phyloP scores from a whole-genome alignment of 306 rosid genomes.

The Casuarina equisetifolia region DNA sequence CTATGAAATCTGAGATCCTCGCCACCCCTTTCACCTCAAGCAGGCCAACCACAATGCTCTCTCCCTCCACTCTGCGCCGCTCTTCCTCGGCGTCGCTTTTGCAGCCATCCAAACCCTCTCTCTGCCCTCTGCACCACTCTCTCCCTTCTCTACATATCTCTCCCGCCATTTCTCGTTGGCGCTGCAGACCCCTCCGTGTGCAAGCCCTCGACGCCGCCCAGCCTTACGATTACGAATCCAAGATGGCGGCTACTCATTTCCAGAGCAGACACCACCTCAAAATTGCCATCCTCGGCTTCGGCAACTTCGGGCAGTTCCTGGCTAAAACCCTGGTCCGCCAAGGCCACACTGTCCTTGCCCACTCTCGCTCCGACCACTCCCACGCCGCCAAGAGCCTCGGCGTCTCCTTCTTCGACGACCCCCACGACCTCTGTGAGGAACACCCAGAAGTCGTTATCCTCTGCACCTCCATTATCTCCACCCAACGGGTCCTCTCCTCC shows the following conservation, averaged over 20 bases:
- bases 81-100: constrained; percentile 5
- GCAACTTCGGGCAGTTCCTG: constrained; percentile 80
- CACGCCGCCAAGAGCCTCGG: constrained; percentile 43
- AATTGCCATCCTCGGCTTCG: constrained; percentile 71
- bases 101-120: not conserved
- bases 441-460: constrained; percentile 75
- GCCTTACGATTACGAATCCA: constrained; percentile 59
- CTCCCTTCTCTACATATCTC: not conserved
- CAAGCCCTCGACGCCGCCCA: constrained; percentile 77
- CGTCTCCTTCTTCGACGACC: constrained; percentile 49
- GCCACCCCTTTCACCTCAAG: no score
- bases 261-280: constrained; percentile 52
- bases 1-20: no score
- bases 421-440: constrained; percentile 77
- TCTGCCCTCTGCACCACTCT: no score
- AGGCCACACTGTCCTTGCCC: constrained; percentile 72
- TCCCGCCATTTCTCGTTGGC: constrained; percentile 4
- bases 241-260: constrained; percentile 53
- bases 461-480: constrained; percentile 67
- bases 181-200: constrained; percentile 31
- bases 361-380: constrained; percentile 68
- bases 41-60: no score
- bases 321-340: constrained; percentile 57
- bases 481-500: constrained; percentile 49
- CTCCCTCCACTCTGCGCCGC: constrained; percentile 10